Evolutionary conservation across 306 rosid genomes (phyloP).

Genomic region (barrel medic (Medicago truncatula)): DNA sequence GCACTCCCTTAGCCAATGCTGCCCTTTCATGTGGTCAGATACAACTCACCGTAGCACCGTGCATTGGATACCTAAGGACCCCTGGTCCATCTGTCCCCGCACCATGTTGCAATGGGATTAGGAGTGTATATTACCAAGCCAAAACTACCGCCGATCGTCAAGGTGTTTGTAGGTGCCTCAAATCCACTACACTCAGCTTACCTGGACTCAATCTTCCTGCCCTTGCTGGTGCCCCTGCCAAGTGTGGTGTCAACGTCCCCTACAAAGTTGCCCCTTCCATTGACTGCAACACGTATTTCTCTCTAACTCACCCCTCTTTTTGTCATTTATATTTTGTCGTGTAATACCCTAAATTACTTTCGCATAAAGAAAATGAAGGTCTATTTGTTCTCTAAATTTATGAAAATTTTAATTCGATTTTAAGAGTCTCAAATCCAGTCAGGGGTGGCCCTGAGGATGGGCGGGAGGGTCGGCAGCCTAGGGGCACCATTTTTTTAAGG

Average conservation of each 20-base stretch:
- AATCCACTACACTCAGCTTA: neutral
- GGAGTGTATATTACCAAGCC: neutral
- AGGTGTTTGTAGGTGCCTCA: slow-evolving; percentile 32
- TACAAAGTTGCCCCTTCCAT: slow-evolving; percentile 50
- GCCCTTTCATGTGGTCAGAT: slow-evolving; percentile 26
- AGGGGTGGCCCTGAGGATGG: too few relatives aligned
- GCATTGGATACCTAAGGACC: neutral
- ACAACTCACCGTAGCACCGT: neutral
- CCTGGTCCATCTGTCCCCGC: neutral
- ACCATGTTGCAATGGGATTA: slow-evolving; percentile 34
- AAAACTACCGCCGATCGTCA: slow-evolving; percentile 26
- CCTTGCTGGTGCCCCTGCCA: neutral
- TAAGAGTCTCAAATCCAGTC: too few relatives aligned
- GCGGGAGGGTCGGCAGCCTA: too few relatives aligned
- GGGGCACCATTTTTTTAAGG: too few relatives aligned
- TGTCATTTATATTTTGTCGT: neutral
- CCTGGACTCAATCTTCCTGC: neutral
- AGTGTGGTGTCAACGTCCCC: slow-evolving; percentile 48
- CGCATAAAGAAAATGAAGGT: too few relatives aligned
- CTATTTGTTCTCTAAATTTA: too few relatives aligned
- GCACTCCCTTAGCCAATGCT: slow-evolving; percentile 11
- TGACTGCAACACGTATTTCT: slow-evolving; percentile 45
- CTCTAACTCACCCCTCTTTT: neutral
- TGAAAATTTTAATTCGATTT: too few relatives aligned
- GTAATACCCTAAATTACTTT: neutral